Conservation (phyloP, 2,329 filamentous ascomycete species). For the Trichocomaceae sp. region DNA sequence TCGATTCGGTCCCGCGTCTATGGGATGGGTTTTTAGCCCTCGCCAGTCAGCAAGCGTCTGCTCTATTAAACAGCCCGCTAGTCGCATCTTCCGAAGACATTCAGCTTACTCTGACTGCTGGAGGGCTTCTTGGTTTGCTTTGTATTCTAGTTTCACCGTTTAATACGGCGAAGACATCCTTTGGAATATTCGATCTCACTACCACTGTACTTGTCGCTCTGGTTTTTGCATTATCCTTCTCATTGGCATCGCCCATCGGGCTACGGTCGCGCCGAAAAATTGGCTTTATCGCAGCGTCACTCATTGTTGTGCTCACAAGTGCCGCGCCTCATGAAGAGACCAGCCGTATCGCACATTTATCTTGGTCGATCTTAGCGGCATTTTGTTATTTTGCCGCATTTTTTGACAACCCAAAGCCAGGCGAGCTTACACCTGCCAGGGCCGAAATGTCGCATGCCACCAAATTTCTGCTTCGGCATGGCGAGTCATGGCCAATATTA, state of each 20-base stretch:
- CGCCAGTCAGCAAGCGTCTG: conserved; percentile 16
- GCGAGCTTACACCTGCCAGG: conserved; percentile 32
- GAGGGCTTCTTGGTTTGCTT: conserved; percentile 21
- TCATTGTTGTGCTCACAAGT: conserved; percentile 24
- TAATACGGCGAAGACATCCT: conserved; percentile 15
- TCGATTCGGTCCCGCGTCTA: conserved; percentile 7
- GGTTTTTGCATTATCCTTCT: conserved; percentile 24
- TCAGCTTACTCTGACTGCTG: conserved; percentile 24
- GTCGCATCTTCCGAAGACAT: conserved; percentile 21
- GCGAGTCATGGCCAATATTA: conserved; percentile 66
- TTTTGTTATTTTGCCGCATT: conserved; percentile 27
- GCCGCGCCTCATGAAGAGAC: conserved; percentile 24
- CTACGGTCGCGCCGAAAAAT: conserved; percentile 27
- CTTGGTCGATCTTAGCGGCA: conserved; percentile 22
- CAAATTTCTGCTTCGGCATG: conserved; percentile 61
- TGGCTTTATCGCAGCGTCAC: conserved; percentile 25
- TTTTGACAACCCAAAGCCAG: conserved; percentile 27
- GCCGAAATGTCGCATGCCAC: conserved; percentile 61
- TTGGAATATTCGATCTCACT: conserved; percentile 19
- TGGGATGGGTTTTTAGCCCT: conserved; percentile 8
- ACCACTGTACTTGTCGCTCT: conserved; percentile 20
- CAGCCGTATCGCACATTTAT: conserved; percentile 22
- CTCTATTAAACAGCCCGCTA: conserved; percentile 15
- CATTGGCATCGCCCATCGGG: conserved; percentile 19
- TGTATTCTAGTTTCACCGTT: conserved; percentile 20